Percentiles rank a stretch among this genome's conserved stretches.
phyloP scores from a whole-genome alignment of 371 early-diverging fungal species.

The Mortierella sp. region DNA sequence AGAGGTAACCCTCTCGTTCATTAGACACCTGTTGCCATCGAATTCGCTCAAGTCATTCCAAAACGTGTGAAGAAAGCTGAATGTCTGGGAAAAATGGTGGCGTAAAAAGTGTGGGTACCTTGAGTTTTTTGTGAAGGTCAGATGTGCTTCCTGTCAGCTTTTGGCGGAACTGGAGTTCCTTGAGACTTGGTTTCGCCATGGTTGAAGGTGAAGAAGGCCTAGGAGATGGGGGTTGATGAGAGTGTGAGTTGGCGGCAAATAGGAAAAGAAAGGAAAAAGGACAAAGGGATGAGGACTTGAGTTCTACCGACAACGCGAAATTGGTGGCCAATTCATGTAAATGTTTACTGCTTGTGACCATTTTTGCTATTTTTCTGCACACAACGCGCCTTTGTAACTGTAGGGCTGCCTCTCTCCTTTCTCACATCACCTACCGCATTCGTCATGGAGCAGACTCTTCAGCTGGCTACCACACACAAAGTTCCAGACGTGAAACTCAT shows the following conservation, averaged over 20 bases:
- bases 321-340: conserved; percentile 34
- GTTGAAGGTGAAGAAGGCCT: background rate
- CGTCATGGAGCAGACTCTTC: background rate
- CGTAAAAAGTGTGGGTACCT: conserved; percentile 26
- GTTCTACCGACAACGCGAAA: conserved; percentile 17
- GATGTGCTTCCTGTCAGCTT: conserved; percentile 35
- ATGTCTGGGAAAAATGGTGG: conserved; percentile 8
- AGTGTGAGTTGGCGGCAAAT: background rate
- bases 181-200: conserved; percentile 44
- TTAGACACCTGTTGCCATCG: conserved; percentile 1
- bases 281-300: conserved; percentile 5
- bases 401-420: background rate
- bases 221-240: background rate
- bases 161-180: conserved; percentile 38
- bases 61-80: background rate
- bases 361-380: background rate
- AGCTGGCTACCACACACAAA: conserved; percentile 14
- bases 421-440: background rate
- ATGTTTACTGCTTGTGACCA: conserved; percentile 16
- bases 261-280: background rate
- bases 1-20: background rate
- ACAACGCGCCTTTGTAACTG: background rate
- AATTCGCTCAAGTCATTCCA: background rate
- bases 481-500: conserved; percentile 41
- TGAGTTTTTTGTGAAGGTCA: conserved; percentile 49